Conservation (phyloP, 768 basidiomycete genomes). For the Pulveroboletus ravenelii region DNA sequence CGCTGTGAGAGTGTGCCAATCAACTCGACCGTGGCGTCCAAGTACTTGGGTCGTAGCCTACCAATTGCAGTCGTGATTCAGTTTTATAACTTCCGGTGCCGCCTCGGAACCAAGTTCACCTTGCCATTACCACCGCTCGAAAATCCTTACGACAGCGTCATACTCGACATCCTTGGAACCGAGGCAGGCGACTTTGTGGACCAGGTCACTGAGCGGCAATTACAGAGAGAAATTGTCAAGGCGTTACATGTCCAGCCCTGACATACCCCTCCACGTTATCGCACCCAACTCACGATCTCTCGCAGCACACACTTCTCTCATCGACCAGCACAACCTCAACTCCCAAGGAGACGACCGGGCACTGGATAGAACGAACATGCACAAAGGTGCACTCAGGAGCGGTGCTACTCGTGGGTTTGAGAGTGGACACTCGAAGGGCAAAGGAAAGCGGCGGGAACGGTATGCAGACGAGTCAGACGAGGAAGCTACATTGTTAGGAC, state of each 20-base stretch:
- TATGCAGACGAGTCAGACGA: slow-evolving; percentile 66
- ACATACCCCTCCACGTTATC: slow-evolving; percentile 65
- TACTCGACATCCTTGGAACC: background rate
- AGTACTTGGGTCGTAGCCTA: too few relatives aligned
- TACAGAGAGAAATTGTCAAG: background rate
- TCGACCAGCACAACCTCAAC: slow-evolving; percentile 24
- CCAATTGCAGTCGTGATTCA: too few relatives aligned
- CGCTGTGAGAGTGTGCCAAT: too few relatives aligned
- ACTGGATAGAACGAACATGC: slow-evolving; percentile 22
- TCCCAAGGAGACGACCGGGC: slow-evolving; percentile 19
- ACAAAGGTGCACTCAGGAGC: slow-evolving; percentile 29
- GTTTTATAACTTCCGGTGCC: too few relatives aligned
- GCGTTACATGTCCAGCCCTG: slow-evolving; percentile 39
- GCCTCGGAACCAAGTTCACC: too few relatives aligned
- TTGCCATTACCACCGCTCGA: background rate
- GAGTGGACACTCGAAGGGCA: slow-evolving; percentile 26
- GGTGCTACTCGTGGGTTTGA: slow-evolving; percentile 24
- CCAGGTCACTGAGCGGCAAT: background rate
- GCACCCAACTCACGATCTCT: slow-evolving; percentile 43
- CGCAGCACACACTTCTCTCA: slow-evolving; percentile 45
- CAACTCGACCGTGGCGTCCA: too few relatives aligned
- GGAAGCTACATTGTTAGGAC: slow-evolving; percentile 44
- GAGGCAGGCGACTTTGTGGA: background rate
- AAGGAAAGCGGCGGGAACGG: slow-evolving; percentile 45
- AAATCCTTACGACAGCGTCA: background rate